Evolutionary conservation across 2,329 filamentous ascomycete genomes (phyloP), one percentile per base, ranked within the genome.

Genomic region (Metarhizium album): DNA sequence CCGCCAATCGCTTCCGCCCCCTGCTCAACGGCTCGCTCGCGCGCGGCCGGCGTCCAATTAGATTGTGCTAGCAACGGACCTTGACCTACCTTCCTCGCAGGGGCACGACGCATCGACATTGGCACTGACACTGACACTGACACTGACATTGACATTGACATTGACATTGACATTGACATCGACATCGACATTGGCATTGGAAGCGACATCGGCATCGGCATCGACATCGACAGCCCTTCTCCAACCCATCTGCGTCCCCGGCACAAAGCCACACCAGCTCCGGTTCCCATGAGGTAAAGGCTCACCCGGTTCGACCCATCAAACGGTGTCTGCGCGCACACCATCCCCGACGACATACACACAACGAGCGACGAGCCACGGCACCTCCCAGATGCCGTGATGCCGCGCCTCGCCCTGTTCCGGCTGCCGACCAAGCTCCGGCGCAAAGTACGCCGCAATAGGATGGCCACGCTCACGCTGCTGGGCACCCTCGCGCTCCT

Each of bases 361-460:
- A 38, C 37, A 18, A 40, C 16, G 20, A 20, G 8, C 37, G 4
- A 40, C 4, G 5, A 5, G 7, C 16, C 37, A 6, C 37, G 37
- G 22, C 46, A 13, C 4, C 23, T 13, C 31, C 48, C 45, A 42
- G 22, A 53, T 46, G 52, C 46, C 29, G 58, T 52, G 51, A 69
- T 70, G 67, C 65, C 69, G 55, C 65, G 67, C 57, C 58, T 72
- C 57, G 69, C 69, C 59, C 64, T 79, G 64, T 72, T 78, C 64
- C 75, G 75, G 54, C 69, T 80, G 47, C 78, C 78, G 53, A 73
- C 71, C 55, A 76, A 74, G 67, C 70, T 80, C 59, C 75, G 75
- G 62, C 76, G 78, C 54, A 75, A 74, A 58, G 77, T 76, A 52
- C 73, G 78, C 54, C 76, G 78, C 51, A 77, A 76, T 62, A 74